A percentile compares a stretch with the other conserved stretches of the same genome.
Conservation (phyloP, 768 basidiomycete genomes). For the Dioszegia hungarica region DNA sequence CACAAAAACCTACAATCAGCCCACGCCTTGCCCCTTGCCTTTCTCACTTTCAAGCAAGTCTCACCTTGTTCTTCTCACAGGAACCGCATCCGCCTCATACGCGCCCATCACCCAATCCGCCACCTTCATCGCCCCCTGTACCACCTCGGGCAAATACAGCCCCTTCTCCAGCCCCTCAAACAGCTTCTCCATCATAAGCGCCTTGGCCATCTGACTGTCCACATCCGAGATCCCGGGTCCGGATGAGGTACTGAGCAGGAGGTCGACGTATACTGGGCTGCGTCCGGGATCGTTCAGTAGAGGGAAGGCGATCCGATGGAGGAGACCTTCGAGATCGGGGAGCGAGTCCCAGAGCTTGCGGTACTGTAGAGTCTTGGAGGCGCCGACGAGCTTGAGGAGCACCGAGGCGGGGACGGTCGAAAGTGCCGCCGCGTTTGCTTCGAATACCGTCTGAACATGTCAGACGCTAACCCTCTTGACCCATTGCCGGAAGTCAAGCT, state of each 20-base stretch:
- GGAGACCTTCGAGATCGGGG: neutral
- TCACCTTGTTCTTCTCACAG: conserved; percentile 12
- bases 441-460: conserved; percentile 21
- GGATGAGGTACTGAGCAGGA: neutral
- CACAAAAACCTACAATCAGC: neutral
- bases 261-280: neutral
- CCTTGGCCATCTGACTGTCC: neutral
- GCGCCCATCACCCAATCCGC: neutral
- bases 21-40: neutral
- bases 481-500: neutral
- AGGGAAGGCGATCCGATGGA: neutral
- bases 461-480: neutral
- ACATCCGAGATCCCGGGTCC: neutral
- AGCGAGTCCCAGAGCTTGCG: neutral
- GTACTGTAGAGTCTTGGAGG: neutral
- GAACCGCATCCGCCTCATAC: neutral
- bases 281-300: neutral
- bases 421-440: conserved; percentile 14
- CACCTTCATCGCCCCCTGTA: neutral
- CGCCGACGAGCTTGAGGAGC: neutral
- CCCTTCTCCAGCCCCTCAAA: conserved; percentile 22
- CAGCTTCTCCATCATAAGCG: conserved; percentile 31
- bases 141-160: neutral
- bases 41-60: neutral
- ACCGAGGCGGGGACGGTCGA: neutral